Base-by-base conservation (phyloP, 73 alveolate genomes). In the Paramecium biaurelia region DNA sequence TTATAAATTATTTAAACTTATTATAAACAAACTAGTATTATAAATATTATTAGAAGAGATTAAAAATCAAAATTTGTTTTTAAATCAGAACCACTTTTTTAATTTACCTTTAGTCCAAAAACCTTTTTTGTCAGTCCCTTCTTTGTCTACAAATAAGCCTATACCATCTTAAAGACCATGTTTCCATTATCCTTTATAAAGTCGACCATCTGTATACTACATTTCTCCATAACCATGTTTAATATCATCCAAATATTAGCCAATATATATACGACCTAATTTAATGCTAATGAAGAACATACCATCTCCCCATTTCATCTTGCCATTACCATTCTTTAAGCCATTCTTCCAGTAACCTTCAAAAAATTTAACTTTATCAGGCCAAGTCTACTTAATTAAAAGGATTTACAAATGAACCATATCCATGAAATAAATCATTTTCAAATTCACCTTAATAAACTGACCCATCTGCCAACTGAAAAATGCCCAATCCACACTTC, bases 321-420 rank as follows among this genome's bases (percentile, higher is more conserved):
- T 88, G 7, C 95, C 95, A 30, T 90, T n/a, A 1, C 95, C 95
- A 20, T 41, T 30, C 43, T 41, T 45, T 41, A 42, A 41, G 5
- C 59, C 93, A 43, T 90, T 85, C 49, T 12, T 86, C 93, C 95
- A 90, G 32, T 49, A 63, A 3, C 95, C 95, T 85, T 90, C 95
- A 49, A 84, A 90, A 5, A 30, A 9, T 32, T 76, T 43, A 6
- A 2, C 9, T 45, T 43, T 79, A 79, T 41, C 34, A 30, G 47
- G 30, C 74, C 70, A 79, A 41, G 74, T 79, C 70, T 43, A 45
- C 68, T 38, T 41, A 30, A 21, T 24, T 28, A 86, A 88, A 7
- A 42, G 24, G 34, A 12, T 28, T 74, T 32, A 53, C 74, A 41
- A 82, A 90, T 68, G 70, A 87, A 87, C 95, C 95, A 86, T 49